Percentiles rank a stretch among this genome's conserved stretches.
phyloP scores from a whole-genome alignment of 805 yeast genomes.

The Jamesozyma piceae region DNA sequence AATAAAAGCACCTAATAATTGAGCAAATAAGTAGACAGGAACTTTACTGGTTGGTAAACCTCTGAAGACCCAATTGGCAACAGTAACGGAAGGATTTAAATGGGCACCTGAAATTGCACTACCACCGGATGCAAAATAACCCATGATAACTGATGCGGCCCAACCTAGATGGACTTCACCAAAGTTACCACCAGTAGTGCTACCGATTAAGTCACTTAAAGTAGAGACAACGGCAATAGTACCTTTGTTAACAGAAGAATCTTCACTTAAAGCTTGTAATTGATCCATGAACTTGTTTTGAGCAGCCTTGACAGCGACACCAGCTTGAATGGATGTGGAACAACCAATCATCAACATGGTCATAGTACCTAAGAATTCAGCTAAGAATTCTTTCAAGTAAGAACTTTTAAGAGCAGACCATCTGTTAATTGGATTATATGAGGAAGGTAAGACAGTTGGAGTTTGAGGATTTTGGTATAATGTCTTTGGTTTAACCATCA shows the following conservation, averaged over 20 bases:
- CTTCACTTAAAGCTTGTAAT: constrained; percentile 1
- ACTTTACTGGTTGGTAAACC: constrained; percentile 44
- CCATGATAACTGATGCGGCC: constrained; percentile 47
- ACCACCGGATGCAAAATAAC: constrained; percentile 44
- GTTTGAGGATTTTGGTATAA: constrained; percentile 32
- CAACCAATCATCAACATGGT: constrained; percentile 39
- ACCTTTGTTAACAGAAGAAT: constrained; percentile 3
- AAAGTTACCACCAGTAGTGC: constrained; percentile 32
- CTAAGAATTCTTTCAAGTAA: constrained; percentile 37
- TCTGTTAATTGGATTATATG: constrained; percentile 29
- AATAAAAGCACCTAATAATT: constrained; percentile 39
- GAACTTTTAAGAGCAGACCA: constrained; percentile 31
- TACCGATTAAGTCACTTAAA: constrained; percentile 8
- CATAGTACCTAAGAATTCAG: constrained; percentile 45
- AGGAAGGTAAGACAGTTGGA: constrained; percentile 31
- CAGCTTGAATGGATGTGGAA: constrained; percentile 40
- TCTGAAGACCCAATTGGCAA: constrained; percentile 40
- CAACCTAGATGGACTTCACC: constrained; percentile 39
- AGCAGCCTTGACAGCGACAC: constrained; percentile 27
- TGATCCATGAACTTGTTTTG: constrained; percentile 8
- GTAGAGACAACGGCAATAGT: constrained; percentile 5
- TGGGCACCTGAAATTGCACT: constrained; percentile 47
- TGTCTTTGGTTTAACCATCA: constrained; percentile 31
- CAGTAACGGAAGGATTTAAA: constrained; percentile 44
- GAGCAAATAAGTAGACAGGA: constrained; percentile 38